These are phyloP conservation scores for Arachnomyces sp. DNA, from an alignment of 2,329 filamentous ascomycete genomes.

Conservation along the genomic window DNA sequence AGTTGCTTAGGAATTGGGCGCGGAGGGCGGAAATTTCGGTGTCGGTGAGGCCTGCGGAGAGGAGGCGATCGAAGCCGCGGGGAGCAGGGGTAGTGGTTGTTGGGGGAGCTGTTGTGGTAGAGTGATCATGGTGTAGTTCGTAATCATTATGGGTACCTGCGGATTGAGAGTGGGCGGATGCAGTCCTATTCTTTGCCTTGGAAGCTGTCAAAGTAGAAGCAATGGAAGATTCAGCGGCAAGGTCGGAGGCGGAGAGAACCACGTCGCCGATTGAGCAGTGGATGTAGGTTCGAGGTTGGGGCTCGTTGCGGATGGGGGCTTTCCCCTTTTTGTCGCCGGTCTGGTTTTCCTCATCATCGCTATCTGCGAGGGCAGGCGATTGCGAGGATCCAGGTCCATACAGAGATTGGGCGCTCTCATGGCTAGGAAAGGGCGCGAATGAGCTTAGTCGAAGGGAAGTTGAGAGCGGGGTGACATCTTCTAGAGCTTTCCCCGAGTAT, in stretches of 20 bases:
- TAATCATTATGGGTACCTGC: conserved; percentile 1
- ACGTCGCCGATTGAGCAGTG: conserved; percentile 85
- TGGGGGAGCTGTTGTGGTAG: conserved; percentile 9
- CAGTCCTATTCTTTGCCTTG: neutral
- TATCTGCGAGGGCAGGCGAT: neutral
- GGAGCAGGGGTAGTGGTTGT: conserved; percentile 49
- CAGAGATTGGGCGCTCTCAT: too few species aligned
- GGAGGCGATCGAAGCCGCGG: conserved; percentile 79
- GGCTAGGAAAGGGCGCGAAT: conserved; percentile 37
- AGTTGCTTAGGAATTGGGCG: conserved; percentile 80
- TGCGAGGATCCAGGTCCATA: too few species aligned
- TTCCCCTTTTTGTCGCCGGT: conserved; percentile 57
- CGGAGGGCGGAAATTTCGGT: conserved; percentile 78
- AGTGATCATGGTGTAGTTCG: neutral
- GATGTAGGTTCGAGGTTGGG: conserved; percentile 62
- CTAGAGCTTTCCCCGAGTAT: conserved; percentile 76
- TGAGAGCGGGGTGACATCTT: conserved; percentile 61
- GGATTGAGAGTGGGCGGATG: neutral
- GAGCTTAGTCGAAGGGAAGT: conserved; percentile 57
- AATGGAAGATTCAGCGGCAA: conserved; percentile 55
- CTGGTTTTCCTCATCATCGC: neutral
- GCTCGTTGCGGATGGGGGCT: conserved; percentile 44
- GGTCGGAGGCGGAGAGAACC: conserved; percentile 58
- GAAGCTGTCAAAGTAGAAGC: conserved; percentile 6
- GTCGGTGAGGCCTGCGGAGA: conserved; percentile 69